Percentiles rank a stretch among this genome's conserved stretches.
phyloP scores from a whole-genome alignment of 1,139 yeast genomes.

The Nematodospora anomalae region DNA sequence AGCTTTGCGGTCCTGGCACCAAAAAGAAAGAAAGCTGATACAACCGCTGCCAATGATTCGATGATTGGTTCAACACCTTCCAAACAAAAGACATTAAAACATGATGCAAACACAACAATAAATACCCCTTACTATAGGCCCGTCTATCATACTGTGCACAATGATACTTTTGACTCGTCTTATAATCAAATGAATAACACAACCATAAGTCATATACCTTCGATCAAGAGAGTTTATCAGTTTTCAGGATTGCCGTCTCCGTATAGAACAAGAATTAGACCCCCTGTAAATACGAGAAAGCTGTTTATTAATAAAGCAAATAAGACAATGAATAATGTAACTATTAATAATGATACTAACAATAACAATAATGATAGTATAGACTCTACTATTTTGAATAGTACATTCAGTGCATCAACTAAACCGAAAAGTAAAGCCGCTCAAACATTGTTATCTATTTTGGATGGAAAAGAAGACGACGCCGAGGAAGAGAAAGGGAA shows the following conservation, averaged over 20 bases:
- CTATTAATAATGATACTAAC: background rate
- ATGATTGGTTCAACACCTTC: slow-evolving; percentile 12
- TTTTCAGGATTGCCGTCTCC: slow-evolving; percentile 69
- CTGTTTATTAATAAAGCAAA: slow-evolving; percentile 9
- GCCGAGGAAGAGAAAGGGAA: slow-evolving; percentile 10
- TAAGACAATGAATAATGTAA: slow-evolving; percentile 8
- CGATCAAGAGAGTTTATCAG: slow-evolving; percentile 55
- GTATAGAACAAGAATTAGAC: slow-evolving; percentile 51
- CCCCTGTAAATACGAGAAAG: slow-evolving; percentile 22
- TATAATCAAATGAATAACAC: slow-evolving; percentile 15
- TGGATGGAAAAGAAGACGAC: slow-evolving; percentile 41
- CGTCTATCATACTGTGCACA: slow-evolving; percentile 30
- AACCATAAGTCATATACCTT: slow-evolving; percentile 22
- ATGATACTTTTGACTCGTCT: slow-evolving; percentile 30
- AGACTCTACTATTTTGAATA: slow-evolving; percentile 7
- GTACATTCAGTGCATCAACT: slow-evolving; percentile 7
- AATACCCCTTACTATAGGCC: slow-evolving; percentile 46
- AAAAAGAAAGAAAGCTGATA: slow-evolving; percentile 6
- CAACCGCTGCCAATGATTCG: background rate
- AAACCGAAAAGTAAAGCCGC: slow-evolving; percentile 63
- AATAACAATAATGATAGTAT: slow-evolving; percentile 2
- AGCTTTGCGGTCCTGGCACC: slow-evolving; percentile 1
- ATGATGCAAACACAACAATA: slow-evolving; percentile 18
- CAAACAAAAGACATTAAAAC: slow-evolving; percentile 12
- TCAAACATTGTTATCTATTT: slow-evolving; percentile 58